phyloP scores from a whole-genome alignment of 164 flowering plant genomes.

The Malania oleifera region DNA sequence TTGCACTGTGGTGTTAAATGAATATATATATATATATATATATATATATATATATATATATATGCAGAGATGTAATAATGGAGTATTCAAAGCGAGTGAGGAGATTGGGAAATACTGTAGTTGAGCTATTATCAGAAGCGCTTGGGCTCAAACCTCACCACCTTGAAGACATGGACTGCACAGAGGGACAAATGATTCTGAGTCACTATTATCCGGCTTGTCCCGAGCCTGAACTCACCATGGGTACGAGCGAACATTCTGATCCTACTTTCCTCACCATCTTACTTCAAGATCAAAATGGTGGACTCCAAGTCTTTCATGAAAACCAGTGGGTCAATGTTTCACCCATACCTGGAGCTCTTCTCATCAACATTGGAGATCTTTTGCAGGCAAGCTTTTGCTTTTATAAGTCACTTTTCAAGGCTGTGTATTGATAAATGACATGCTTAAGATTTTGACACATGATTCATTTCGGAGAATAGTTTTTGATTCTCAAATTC shows the following conservation, averaged over 20 bases:
- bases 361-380: not conserved
- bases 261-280: not conserved
- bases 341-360: not conserved
- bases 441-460: not conserved
- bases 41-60: not conserved
- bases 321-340: not conserved
- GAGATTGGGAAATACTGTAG: not conserved
- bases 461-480: not conserved
- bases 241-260: not conserved
- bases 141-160: not conserved
- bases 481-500: no score
- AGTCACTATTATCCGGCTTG: not conserved
- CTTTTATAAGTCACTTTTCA: not conserved
- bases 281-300: not conserved
- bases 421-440: no score
- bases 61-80: not conserved
- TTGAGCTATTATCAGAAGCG: not conserved
- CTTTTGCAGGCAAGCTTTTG: not conserved
- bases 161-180: not conserved
- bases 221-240: not conserved
- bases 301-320: no score
- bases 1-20: not conserved
- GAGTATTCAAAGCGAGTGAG: not conserved
- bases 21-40: no score
- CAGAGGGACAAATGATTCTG: not conserved